Evolutionary conservation across 495 filamentous ascomycete genomes (phyloP), one percentile per base, ranked within the genome.

Genomic region (Penicillium longicatenatum): DNA sequence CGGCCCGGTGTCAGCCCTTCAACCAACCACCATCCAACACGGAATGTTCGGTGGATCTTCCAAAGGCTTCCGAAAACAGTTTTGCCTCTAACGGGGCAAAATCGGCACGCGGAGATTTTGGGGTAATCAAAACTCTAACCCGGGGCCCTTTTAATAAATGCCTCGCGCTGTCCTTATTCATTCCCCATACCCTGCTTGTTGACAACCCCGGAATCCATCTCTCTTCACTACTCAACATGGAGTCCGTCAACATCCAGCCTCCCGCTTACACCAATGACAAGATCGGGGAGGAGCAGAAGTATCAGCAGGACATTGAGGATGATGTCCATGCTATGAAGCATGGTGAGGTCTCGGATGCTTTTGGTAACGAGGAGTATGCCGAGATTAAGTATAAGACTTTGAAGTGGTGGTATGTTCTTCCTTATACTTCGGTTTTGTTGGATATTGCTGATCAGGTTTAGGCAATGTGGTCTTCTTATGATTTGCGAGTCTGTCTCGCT

Each of bases 401-500:
- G 63, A 69, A 69, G 59, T 80, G 78, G 76, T 80, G 78, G 76
- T 75, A 67, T 52, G 70, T 71, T 46, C 26, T 48, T 17, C 4
- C 8, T 20, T 30, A 31, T n/a, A 24, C 47, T 17, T 35, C 10
- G 16, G 6, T 4, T 11, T 6, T 16, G 4, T 39, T n/a, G 2
- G 37, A 39, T 4, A 17, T 35, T 39, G 12, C n/a, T 51, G n/a
- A 35, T 12, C 12, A 17, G 26, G 48, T 29, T 29, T 42, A 71
- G 69, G 72, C 73, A 75, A 70, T 69, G 65, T 49, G 73, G 73
- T 63, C 65, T 75, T 56, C 65, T 89, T 50, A 82, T 89, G 70
- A 86, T 90, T 64, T 87, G 86, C 54, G 86, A 89, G 66, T 86
- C 86, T 35, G 85, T 89, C 44, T 86, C 86, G 20, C 78, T 89